phyloP scores from a whole-genome alignment of 495 filamentous ascomycete genomes.

The Penicillium lividum region DNA sequence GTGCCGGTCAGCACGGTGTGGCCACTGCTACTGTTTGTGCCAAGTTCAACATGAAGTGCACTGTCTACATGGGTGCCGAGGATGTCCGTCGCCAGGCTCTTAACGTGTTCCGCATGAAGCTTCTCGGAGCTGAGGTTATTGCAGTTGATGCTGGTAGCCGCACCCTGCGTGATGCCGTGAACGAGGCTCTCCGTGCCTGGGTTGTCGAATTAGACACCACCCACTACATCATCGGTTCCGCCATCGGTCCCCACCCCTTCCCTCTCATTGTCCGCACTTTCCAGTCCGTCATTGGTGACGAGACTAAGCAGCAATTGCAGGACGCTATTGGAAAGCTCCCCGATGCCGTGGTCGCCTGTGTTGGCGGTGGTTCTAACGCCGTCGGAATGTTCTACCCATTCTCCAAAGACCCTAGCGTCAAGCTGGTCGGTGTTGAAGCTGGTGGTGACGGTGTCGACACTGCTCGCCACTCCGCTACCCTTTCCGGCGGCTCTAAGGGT shows the following conservation, averaged over 20 bases:
- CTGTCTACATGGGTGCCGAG: slow-evolving; percentile 92
- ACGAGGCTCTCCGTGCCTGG: slow-evolving; percentile 88
- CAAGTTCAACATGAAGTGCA: slow-evolving; percentile 92
- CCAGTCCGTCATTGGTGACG: slow-evolving; percentile 88
- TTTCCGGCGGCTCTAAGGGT: slow-evolving; percentile 84
- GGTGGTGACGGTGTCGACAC: slow-evolving; percentile 96
- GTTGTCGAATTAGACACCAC: slow-evolving; percentile 80
- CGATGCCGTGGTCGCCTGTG: slow-evolving; percentile 95
- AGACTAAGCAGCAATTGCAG: slow-evolving; percentile 59
- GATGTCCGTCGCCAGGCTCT: slow-evolving; percentile 91
- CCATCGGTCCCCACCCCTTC: slow-evolving; percentile 93
- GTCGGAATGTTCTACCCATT: slow-evolving; percentile 97
- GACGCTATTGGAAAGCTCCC: slow-evolving; percentile 67
- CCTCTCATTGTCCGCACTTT: slow-evolving; percentile 95
- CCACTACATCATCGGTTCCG: slow-evolving; percentile 93
- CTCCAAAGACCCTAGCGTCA: slow-evolving; percentile 74
- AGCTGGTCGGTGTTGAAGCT: slow-evolving; percentile 90
- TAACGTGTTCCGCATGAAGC: slow-evolving; percentile 91
- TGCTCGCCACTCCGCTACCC: slow-evolving; percentile 80
- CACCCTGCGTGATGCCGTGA: slow-evolving; percentile 89
- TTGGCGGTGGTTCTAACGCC: slow-evolving; percentile 88
- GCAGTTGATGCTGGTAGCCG: slow-evolving; percentile 79
- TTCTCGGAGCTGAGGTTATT: slow-evolving; percentile 84
- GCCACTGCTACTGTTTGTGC: slow-evolving; percentile 92
- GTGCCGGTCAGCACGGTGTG: slow-evolving; percentile 92